Conservation (phyloP, 148 eudicot species). For the Hydrangea macrophylla region DNA sequence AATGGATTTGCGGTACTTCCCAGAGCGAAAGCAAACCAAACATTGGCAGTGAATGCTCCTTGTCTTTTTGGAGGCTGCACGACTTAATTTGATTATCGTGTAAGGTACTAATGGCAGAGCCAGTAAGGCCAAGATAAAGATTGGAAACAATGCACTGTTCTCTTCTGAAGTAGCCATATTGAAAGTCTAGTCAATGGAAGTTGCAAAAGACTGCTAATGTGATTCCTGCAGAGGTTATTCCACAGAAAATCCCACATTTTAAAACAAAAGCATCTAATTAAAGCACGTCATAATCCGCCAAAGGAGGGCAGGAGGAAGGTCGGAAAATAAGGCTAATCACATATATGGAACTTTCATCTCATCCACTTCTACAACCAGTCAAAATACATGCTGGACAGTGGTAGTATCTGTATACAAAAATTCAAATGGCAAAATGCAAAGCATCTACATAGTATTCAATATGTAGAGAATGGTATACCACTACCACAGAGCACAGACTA, state of each 20-base stretch:
- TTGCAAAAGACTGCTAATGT: not conserved
- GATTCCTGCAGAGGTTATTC: conserved; percentile 8
- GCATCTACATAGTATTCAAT: no score
- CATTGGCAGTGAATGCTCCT: conserved; percentile 40
- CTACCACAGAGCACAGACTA: no score
- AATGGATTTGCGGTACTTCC: conserved; percentile 42
- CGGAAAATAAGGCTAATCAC: no score
- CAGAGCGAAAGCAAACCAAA: conserved; percentile 39
- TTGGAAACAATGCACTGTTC: conserved; percentile 46
- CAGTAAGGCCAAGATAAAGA: conserved; percentile 41
- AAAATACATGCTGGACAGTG: no score
- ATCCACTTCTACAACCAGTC: no score
- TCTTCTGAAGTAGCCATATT: conserved; percentile 44
- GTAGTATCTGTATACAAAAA: no score
- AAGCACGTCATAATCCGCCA: no score
- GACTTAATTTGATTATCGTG: conserved; percentile 39
- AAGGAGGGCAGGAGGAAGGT: no score
- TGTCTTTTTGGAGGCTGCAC: conserved; percentile 36
- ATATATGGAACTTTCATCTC: no score
- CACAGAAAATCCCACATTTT: not conserved
- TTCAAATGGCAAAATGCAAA: no score
- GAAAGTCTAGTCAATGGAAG: conserved; percentile 12
- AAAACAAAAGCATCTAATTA: no score
- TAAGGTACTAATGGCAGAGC: conserved; percentile 45
- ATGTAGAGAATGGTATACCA: no score